These are phyloP conservation scores for Hypomontagnella submonticulosa DNA, from an alignment of 495 filamentous ascomycete species.

Conservation along the genomic window DNA sequence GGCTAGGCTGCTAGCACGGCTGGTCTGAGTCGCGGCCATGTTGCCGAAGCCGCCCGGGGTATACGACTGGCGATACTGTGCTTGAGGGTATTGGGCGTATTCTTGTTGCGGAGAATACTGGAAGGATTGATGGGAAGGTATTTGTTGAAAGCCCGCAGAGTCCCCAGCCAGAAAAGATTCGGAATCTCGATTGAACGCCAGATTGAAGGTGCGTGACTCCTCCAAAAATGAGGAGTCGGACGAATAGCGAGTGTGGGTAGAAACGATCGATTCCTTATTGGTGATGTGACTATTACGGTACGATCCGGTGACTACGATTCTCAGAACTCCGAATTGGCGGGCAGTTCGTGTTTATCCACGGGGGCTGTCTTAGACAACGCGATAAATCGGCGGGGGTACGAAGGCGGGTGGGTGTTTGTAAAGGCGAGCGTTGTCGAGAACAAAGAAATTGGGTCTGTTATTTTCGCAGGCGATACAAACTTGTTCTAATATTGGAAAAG, in stretches of 20 bases:
- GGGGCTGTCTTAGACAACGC: conserved; percentile 7
- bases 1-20: conserved; percentile 40
- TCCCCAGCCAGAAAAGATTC: conserved; percentile 44
- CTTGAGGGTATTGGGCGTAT: conserved; percentile 42
- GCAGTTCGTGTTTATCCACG: conserved; percentile 8
- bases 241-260: conserved; percentile 25
- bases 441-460: conserved; percentile 19
- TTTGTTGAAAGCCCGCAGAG: conserved; percentile 45
- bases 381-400: conserved; percentile 16
- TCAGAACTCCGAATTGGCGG: conserved; percentile 26
- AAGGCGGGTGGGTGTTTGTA: conserved; percentile 3
- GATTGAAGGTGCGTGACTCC: conserved; percentile 47
- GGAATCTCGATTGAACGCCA: conserved; percentile 46
- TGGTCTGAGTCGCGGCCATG: conserved; percentile 35
- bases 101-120: conserved; percentile 38
- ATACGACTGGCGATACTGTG: conserved; percentile 34
- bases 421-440: not conserved
- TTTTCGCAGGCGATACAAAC: conserved; percentile 22
- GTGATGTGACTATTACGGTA: conserved; percentile 4
- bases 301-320: conserved; percentile 11
- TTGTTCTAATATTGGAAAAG: conserved; percentile 15
- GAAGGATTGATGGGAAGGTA: conserved; percentile 46
- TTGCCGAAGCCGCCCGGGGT: conserved; percentile 64
- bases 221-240: conserved; percentile 43
- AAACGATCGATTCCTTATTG: conserved; percentile 24